A percentile compares a stretch with the other conserved stretches of the same genome.
phyloP scores from a whole-genome alignment of 768 basidiomycete species.

The Hygrocybe punicea region DNA sequence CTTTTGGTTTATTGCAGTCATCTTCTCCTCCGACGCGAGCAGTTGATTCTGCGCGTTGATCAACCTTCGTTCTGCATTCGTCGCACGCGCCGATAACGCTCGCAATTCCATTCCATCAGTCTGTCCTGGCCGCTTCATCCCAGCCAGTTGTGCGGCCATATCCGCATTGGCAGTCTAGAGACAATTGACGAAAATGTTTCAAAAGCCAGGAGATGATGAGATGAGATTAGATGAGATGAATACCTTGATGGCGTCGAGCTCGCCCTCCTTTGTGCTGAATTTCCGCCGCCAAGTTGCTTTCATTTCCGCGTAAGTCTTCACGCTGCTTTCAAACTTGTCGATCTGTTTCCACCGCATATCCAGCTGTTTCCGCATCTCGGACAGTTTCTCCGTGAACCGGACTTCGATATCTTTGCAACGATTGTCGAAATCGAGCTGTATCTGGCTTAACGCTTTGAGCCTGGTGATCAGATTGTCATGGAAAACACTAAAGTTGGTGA shows the following conservation, averaged over 20 bases:
- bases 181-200: neutral
- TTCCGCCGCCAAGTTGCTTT: constrained; percentile 83
- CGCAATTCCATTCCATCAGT: constrained; percentile 67
- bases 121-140: constrained; percentile 56
- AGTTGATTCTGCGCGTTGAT: constrained; percentile 83
- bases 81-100: constrained; percentile 66
- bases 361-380: constrained; percentile 79
- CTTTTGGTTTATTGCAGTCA: constrained; percentile 70
- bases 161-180: constrained; percentile 69
- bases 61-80: constrained; percentile 85
- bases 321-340: constrained; percentile 84
- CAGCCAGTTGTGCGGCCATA: constrained; percentile 63
- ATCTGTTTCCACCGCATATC: constrained; percentile 88
- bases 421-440: constrained; percentile 84
- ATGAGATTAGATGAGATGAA: constrained; percentile 8
- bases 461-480: constrained; percentile 90
- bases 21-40: constrained; percentile 76
- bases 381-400: constrained; percentile 68
- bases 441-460: constrained; percentile 78
- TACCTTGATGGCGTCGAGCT: constrained; percentile 84
- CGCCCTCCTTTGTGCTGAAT: constrained; percentile 79
- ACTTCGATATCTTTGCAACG: constrained; percentile 75
- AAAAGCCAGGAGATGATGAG: neutral
- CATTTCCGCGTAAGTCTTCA: constrained; percentile 78
- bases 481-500: constrained; percentile 91